A percentile compares a stretch with the other conserved stretches of the same genome.
These are phyloP conservation scores for Cercospora nicotianae DNA, from an alignment of 2,329 filamentous ascomycete species.

Conservation along the genomic window DNA sequence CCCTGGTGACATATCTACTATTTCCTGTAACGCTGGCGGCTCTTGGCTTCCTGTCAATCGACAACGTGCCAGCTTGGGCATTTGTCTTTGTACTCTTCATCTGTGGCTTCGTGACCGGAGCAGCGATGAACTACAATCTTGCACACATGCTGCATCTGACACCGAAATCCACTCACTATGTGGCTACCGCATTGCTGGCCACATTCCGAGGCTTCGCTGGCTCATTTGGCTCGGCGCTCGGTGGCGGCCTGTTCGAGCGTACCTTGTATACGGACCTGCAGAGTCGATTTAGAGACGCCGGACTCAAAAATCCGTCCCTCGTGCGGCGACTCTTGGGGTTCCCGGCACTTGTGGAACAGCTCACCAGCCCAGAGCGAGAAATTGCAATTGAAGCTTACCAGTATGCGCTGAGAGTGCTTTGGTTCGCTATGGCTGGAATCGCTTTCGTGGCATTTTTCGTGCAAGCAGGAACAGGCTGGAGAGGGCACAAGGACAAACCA, in stretches of 20 bases:
- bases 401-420: conserved; percentile 54
- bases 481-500: neutral
- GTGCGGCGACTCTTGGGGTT: conserved; percentile 59
- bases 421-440: conserved; percentile 53
- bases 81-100: conserved; percentile 64
- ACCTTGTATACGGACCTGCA: conserved; percentile 58
- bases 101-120: conserved; percentile 72
- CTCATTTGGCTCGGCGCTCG: conserved; percentile 76
- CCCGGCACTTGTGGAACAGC: conserved; percentile 54
- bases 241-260: conserved; percentile 72
- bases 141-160: conserved; percentile 77
- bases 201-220: conserved; percentile 82
- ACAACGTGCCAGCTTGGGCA: conserved; percentile 50
- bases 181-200: conserved; percentile 71
- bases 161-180: conserved; percentile 65
- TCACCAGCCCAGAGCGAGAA: conserved; percentile 52
- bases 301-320: conserved; percentile 46
- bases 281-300: conserved; percentile 56
- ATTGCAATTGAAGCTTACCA: conserved; percentile 58
- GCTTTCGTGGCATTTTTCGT: conserved; percentile 52
- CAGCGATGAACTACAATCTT: conserved; percentile 75
- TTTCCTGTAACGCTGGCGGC: conserved; percentile 62
- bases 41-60: conserved; percentile 58
- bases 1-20: conserved; percentile 54
- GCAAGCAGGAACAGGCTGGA: conserved; percentile 62